Percentiles rank a stretch among this genome's conserved stretches.
Conservation (phyloP, 1,139 yeast species). For the Diutina pseudorugosa region DNA sequence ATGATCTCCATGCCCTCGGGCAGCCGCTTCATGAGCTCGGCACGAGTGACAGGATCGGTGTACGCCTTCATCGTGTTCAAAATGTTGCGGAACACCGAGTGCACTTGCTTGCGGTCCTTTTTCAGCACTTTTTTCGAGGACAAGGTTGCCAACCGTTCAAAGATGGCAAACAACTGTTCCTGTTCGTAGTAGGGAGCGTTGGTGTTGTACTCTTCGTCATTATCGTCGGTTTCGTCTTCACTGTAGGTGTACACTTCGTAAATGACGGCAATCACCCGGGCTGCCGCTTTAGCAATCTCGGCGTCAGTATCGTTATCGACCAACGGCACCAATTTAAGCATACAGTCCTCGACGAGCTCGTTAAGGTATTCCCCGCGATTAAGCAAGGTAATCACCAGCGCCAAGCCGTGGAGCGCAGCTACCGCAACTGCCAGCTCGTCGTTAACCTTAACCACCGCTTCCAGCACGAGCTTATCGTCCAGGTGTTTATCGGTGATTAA, state of each 20-base stretch:
- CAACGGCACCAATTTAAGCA: conserved; percentile 24
- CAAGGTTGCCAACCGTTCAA: conserved; percentile 36
- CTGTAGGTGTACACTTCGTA: conserved; percentile 47
- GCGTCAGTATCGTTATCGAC: conserved; percentile 30
- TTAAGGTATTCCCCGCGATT: conserved; percentile 28
- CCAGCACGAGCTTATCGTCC: conserved; percentile 19
- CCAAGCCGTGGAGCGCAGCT: conserved; percentile 37
- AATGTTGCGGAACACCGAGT: conserved; percentile 54
- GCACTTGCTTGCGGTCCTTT: conserved; percentile 48
- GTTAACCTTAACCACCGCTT: conserved; percentile 19
- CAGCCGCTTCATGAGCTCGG: conserved; percentile 19
- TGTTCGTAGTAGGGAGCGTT: conserved; percentile 51
- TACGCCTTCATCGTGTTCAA: conserved; percentile 35
- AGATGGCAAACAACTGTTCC: conserved; percentile 31
- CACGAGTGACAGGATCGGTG: conserved; percentile 27
- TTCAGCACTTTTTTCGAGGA: conserved; percentile 48
- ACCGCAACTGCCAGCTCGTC: conserved; percentile 29
- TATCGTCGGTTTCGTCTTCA: conserved; percentile 15
- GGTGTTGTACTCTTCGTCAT: conserved; percentile 28
- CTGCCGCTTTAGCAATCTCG: conserved; percentile 40
- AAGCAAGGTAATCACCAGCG: conserved; percentile 31
- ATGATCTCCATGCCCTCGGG: conserved; percentile 24
- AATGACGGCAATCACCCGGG: conserved; percentile 47
- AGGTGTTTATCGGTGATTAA: conserved; percentile 21
- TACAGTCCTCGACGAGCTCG: conserved; percentile 26